Conservation (phyloP, 192 early-diverging fungal genomes). For the Coemansia sp. region DNA sequence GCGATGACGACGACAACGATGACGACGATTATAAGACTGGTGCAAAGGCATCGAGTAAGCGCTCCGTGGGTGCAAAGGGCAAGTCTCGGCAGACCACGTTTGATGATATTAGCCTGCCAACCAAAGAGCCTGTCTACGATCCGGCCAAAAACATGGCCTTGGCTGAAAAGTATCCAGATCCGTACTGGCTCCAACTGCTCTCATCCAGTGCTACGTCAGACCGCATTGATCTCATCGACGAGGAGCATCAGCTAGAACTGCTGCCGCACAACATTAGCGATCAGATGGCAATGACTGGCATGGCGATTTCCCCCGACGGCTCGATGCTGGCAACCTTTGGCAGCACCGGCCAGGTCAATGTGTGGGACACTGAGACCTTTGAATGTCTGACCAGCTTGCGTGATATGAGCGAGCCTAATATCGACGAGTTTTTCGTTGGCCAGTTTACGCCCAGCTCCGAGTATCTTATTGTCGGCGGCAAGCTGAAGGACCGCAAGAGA, state of each 20-base stretch:
- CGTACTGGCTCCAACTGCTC: constrained; percentile 42
- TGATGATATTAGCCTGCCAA: constrained; percentile 38
- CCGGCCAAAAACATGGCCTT: constrained; percentile 58
- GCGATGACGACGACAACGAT: constrained; percentile 26
- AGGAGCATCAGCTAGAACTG: constrained; percentile 68
- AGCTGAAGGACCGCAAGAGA: constrained; percentile 83
- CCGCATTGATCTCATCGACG: constrained; percentile 64
- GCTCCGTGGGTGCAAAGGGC: constrained; percentile 25
- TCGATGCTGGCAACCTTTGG: constrained; percentile 85
- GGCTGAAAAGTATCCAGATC: constrained; percentile 59
- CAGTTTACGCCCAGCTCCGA: constrained; percentile 71
- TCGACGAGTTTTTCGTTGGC: constrained; percentile 92
- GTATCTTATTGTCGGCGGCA: constrained; percentile 80
- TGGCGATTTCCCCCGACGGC: constrained; percentile 84
- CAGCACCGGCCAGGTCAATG: constrained; percentile 69
- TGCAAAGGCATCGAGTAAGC: constrained; percentile 21
- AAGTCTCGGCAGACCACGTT: constrained; percentile 50
- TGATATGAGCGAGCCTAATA: constrained; percentile 74
- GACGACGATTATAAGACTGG: constrained; percentile 13
- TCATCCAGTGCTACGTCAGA: not conserved
- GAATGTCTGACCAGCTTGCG: constrained; percentile 69
- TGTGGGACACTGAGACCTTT: constrained; percentile 85
- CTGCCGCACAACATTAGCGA: constrained; percentile 72
- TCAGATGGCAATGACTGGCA: constrained; percentile 80
- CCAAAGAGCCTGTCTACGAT: constrained; percentile 49